Evolutionary conservation across 805 yeast genomes (phyloP), one percentile per base, ranked within the genome.

Genomic region (Cyberlindnera samutprakarnensis): DNA sequence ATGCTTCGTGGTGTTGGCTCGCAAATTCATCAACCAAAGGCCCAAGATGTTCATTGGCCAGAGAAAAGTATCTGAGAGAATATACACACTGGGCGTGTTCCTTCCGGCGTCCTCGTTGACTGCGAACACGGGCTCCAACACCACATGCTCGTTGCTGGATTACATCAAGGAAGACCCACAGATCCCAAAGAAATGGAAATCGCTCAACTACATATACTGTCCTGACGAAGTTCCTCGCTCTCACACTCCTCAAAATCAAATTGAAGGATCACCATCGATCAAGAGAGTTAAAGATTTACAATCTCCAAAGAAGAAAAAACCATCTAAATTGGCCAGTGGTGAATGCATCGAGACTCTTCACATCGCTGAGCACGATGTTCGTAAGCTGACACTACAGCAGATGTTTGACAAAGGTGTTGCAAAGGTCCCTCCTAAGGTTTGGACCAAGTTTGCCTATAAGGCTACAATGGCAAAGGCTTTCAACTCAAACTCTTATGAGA

Each of bases 381-480:
- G 67, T 14, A 69, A 69, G 33, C 49, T 70, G 14, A 57, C 79
- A 0, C 53, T 72, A 16, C 78, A 76, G 40, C 82, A 81, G 47
- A 66, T 82, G 14, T 76, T 64, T 46, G 83, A 78, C 33, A 71
- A 64, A 36, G 87, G 82, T 4, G 49, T 61, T 39, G 69, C 62
- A 23, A 56, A 55, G 9, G 53, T 81, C 14, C 94, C 95, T 4
- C 50, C 66, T 21, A 75, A 75, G n/a, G 63, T 58, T 23, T 75
- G 83, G 75, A 66, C 67, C 36, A 76, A 72, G 22, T 84, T 78
- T 44, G 69, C 78, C 1, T 54, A 78, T 23, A 70, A 68, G 27
- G 78, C 80, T 1, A 59, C 76, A 6, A 62, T 72, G 19, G 84
- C 87, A 1, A 86, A 85, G 54, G 75, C 94, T 0, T 86, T 83